These are phyloP conservation scores for Echinochloa phyllopogon DNA, from an alignment of 176 grass and related monocot species.

Conservation along the genomic window DNA sequence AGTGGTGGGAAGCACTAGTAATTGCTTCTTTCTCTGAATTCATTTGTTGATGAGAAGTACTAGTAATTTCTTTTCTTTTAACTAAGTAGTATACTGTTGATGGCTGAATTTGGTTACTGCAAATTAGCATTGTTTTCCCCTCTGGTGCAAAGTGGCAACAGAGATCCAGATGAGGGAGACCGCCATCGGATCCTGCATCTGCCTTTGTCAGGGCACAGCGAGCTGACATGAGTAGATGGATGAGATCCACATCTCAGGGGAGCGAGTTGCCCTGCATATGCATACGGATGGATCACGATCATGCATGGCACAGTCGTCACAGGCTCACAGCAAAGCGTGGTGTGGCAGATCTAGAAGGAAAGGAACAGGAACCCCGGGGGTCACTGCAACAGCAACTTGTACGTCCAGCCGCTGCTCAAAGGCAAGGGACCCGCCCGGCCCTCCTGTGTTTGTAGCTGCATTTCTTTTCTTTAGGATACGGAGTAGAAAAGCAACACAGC, in stretches of 20 bases:
- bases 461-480: background rate
- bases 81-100: background rate
- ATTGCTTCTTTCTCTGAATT: background rate
- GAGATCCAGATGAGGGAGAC: conserved; percentile 24
- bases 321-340: background rate
- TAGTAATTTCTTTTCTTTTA: background rate
- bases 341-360: conserved; percentile 45
- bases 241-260: conserved; percentile 23
- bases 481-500: background rate
- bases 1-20: background rate
- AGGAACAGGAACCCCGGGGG: background rate
- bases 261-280: background rate
- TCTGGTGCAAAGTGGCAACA: background rate
- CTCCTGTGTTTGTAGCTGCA: background rate
- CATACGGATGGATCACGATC: background rate
- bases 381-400: background rate
- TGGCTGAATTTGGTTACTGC: background rate
- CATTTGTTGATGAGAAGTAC: no score
- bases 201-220: conserved; percentile 8
- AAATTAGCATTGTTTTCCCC: background rate
- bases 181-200: conserved; percentile 23
- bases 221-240: conserved; percentile 21
- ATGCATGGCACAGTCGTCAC: background rate
- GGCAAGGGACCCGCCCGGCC: conserved; percentile 6
- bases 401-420: background rate